Percentiles rank a stretch among this genome's conserved stretches.
Evolutionary conservation across 352 stramenopile species (phyloP).

Genomic region (Phytophthora meadii): DNA sequence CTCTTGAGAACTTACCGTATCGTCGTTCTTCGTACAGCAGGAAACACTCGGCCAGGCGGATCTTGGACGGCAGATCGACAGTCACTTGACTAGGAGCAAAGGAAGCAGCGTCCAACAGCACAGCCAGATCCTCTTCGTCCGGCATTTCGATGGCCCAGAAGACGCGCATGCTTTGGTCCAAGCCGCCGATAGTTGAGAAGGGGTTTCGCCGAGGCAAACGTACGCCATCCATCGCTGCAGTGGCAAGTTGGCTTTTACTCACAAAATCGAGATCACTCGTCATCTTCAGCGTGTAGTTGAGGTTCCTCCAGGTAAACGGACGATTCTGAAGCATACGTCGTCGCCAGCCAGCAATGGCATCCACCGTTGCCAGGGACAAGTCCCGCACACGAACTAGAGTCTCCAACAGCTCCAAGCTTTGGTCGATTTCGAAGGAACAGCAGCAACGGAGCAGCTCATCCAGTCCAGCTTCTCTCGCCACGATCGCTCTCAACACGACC

Average conservation of each 20-base stretch:
- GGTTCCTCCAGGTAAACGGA: slow-evolving; percentile 66
- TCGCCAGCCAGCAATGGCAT: slow-evolving; percentile 67
- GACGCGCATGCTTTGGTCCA: slow-evolving; percentile 68
- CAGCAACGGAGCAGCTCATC: slow-evolving; percentile 59
- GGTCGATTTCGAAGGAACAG: slow-evolving; percentile 57
- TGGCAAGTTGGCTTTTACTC: slow-evolving; percentile 67
- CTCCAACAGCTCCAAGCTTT: slow-evolving; percentile 54
- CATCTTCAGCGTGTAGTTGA: slow-evolving; percentile 81
- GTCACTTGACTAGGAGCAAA: slow-evolving; percentile 40
- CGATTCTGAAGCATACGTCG: slow-evolving; percentile 62
- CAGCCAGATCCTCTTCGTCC: slow-evolving; percentile 56
- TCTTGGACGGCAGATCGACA: slow-evolving; percentile 52
- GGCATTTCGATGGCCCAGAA: slow-evolving; percentile 66
- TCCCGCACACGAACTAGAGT: slow-evolving; percentile 53
- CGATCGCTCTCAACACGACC: slow-evolving; percentile 66
- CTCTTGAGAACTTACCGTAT: slow-evolving; percentile 49
- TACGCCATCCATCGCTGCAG: slow-evolving; percentile 60
- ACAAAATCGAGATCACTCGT: slow-evolving; percentile 74
- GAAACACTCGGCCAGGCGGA: slow-evolving; percentile 65
- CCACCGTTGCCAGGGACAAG: slow-evolving; percentile 58
- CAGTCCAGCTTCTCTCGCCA: slow-evolving; percentile 63
- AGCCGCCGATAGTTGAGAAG: slow-evolving; percentile 72
- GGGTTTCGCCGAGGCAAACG: slow-evolving; percentile 67
- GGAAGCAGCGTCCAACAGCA: slow-evolving; percentile 64
- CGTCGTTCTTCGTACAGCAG: slow-evolving; percentile 64